A percentile compares a stretch with the other conserved stretches of the same genome.
phyloP scores from a whole-genome alignment of 805 yeast genomes.

The Wickerhamomyces ciferrii region DNA sequence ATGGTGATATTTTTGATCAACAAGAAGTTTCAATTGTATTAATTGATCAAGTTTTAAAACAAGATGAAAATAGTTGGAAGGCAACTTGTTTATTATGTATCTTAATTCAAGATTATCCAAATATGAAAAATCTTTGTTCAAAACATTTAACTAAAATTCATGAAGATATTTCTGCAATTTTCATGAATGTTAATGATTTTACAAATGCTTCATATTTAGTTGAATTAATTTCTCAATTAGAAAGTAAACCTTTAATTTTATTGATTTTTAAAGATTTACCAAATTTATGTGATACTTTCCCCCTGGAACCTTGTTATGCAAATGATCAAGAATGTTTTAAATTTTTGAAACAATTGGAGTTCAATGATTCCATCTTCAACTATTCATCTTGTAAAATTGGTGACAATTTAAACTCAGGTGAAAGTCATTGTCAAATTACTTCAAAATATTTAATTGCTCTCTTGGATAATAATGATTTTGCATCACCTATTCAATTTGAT shows the following conservation, averaged over 20 bases:
- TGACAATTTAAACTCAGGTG: slow-evolving; percentile 1
- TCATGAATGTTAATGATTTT: slow-evolving; percentile 10
- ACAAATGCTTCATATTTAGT: slow-evolving; percentile 13
- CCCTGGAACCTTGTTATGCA: slow-evolving; percentile 7
- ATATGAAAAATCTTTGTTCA: neutral
- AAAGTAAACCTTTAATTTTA: neutral
- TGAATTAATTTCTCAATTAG: slow-evolving; percentile 18
- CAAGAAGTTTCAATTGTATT: slow-evolving; percentile 8
- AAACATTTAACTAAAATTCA: neutral
- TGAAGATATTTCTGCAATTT: neutral
- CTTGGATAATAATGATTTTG: slow-evolving; percentile 11
- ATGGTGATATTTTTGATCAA: slow-evolving; percentile 14
- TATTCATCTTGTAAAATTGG: slow-evolving; percentile 6
- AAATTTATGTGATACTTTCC: neutral
- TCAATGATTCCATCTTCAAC: slow-evolving; percentile 4
- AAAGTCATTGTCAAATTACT: slow-evolving; percentile 12
- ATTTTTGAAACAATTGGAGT: slow-evolving; percentile 7
- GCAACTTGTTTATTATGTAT: slow-evolving; percentile 20
- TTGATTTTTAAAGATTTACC: neutral
- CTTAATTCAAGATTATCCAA: slow-evolving; percentile 17
- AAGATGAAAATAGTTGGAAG: slow-evolving; percentile 19
- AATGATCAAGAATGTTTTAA: slow-evolving; percentile 12
- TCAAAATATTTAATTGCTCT: slow-evolving; percentile 7
- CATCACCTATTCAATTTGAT: slow-evolving; percentile 17
- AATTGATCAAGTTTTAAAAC: slow-evolving; percentile 5